phyloP scores from a whole-genome alignment of 2,329 filamentous ascomycete genomes.

The Aspergillus melleus region DNA sequence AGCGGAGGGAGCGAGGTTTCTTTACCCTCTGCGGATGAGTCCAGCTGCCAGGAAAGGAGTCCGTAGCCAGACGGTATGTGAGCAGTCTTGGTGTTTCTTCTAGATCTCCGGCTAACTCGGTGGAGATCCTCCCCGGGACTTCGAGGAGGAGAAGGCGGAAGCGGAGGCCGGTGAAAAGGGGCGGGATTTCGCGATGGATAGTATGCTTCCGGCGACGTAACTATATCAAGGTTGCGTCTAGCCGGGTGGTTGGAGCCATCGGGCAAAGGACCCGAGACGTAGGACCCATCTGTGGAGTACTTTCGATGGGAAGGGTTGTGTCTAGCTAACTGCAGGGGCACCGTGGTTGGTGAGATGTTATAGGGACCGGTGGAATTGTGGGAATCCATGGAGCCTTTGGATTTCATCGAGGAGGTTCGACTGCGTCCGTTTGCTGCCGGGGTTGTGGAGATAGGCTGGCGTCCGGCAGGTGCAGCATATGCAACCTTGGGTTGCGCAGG shows the following conservation, averaged over 20 bases:
- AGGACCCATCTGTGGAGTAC: constrained; percentile 20
- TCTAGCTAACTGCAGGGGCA: constrained; percentile 28
- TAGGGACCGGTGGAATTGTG: constrained; percentile 28
- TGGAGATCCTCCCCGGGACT: constrained; percentile 32
- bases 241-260: constrained; percentile 23
- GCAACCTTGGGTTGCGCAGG: constrained; percentile 9
- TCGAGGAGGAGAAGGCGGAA: constrained; percentile 36
- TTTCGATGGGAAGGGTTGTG: constrained; percentile 23
- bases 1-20: constrained; percentile 55
- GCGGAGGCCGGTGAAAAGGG: constrained; percentile 21
- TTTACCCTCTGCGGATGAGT: constrained; percentile 27
- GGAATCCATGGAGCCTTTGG: constrained; percentile 29
- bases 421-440: constrained; percentile 25
- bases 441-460: constrained; percentile 5
- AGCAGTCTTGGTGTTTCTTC: constrained; percentile 24
- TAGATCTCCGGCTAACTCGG: constrained; percentile 18
- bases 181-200: constrained; percentile 27
- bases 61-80: constrained; percentile 36
- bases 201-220: constrained; percentile 31
- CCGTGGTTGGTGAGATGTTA: constrained; percentile 26
- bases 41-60: constrained; percentile 34
- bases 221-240: constrained; percentile 32
- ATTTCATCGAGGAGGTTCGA: constrained; percentile 32
- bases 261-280: constrained; percentile 15
- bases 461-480: constrained; percentile 5